Percentiles rank a stretch among this genome's conserved stretches.
phyloP scores from a whole-genome alignment of 2,329 filamentous ascomycete species.

The Xylariaceae sp. region DNA sequence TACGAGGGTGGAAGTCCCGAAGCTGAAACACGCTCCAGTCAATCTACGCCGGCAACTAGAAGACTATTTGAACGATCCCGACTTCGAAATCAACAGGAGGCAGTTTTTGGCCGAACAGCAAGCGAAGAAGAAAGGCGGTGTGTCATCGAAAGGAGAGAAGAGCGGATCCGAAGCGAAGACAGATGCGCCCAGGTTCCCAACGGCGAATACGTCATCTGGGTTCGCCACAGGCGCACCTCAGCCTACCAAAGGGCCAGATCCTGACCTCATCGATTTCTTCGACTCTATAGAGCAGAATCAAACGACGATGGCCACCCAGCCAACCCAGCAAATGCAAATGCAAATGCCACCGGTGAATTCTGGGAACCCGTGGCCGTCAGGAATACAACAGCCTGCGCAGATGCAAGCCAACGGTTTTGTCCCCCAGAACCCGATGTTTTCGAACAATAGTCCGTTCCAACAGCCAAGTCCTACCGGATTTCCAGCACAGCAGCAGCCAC shows the following conservation, averaged over 20 bases:
- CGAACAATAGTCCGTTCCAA: conserved; percentile 38
- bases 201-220: conserved; percentile 32
- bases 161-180: conserved; percentile 33
- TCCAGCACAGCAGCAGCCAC: conserved; percentile 34
- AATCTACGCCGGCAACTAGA: conserved; percentile 85
- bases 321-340: conserved; percentile 21
- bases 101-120: conserved; percentile 89
- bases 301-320: conserved; percentile 55
- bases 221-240: conserved; percentile 39
- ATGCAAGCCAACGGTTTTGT: conserved; percentile 28
- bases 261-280: conserved; percentile 90
- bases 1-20: conserved; percentile 89
- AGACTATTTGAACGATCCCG: conserved; percentile 88
- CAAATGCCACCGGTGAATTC: conserved; percentile 29
- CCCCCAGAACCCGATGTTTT: conserved; percentile 34
- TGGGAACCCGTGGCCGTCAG: conserved; percentile 36
- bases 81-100: conserved; percentile 88
- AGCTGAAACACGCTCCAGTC: conserved; percentile 93
- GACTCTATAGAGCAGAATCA: conserved; percentile 89
- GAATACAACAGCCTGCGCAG: conserved; percentile 30
- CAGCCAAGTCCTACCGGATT: conserved; percentile 31
- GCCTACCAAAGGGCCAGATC: conserved; percentile 57
- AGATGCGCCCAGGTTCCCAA: conserved; percentile 39
- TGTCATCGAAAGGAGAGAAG: conserved; percentile 33
- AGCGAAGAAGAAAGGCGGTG: conserved; percentile 51